Evolutionary conservation across 306 rosid species (phyloP), one percentile per base, ranked within the genome.

Genomic region (Corylus heterophylla): DNA sequence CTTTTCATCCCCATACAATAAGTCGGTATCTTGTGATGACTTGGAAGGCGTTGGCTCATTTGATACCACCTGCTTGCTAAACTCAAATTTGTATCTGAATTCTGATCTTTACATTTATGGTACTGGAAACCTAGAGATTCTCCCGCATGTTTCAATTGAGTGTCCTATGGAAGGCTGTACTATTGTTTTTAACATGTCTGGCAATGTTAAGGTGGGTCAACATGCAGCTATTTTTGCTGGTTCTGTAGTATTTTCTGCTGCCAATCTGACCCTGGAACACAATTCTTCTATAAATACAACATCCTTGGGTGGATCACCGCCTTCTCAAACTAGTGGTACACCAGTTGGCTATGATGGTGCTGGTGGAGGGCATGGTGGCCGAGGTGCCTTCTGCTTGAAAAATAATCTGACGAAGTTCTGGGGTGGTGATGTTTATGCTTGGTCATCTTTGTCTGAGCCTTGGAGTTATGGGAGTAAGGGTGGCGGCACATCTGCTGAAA

Each of bases 361-460:
- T 73, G 98, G 98, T 79, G 98, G 98, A 84, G 98, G 98, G 74
- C 97, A 95, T 76, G 98, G 98, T 80, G 98, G 98, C 54, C 92
- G 98, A 47, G 98, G 98, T 83, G 98, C 98, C 80, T 92, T 98
- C 77, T 95, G 98, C 81, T 79, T 88, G 83, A 91, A 84, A 87
- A 82, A 71, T 83, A 88, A 88, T 73, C 85, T 85, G 80, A 84
- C 97, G 27, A 95, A 92, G 51, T 79, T 49, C 79, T 95, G 98
- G 98, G 98, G 98, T 74, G 98, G 98, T 80, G 98, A 95, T 91
- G 98, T 95, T 76, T 95, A 95, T 90, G 88, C 97, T 73, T 95
- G 98, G 98, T 95, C 98, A 67, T 85, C 93, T 16, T 85, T 95
- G 86, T 85, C 92, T 58, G 73, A 77, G 74, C 98, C 98, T 22